These are phyloP conservation scores for Psilocybe sp. DNA, from an alignment of 768 basidiomycete species.

Conservation along the genomic window DNA sequence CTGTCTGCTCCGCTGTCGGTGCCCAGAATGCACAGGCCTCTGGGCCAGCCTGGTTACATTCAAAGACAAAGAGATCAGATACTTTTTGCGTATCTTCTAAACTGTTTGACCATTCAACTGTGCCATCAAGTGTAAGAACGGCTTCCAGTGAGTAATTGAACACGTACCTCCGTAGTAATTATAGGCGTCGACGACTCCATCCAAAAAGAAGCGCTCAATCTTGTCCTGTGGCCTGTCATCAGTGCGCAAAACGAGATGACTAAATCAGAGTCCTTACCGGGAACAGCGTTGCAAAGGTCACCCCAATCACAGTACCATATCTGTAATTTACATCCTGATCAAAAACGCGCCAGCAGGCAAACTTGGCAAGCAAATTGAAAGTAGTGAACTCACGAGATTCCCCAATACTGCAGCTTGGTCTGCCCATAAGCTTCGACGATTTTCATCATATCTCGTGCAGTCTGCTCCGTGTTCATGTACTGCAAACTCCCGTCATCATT, in stretches of 20 bases:
- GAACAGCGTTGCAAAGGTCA: conserved; percentile 30
- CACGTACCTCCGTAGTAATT: conserved; percentile 32
- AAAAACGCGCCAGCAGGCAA: not conserved
- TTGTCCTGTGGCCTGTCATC: conserved; percentile 8
- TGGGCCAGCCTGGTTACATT: conserved; percentile 35
- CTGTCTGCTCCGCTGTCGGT: conserved; percentile 27
- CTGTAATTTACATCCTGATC: conserved; percentile 10
- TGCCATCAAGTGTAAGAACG: no score
- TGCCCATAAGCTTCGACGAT: conserved; percentile 29
- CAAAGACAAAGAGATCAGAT: conserved; percentile 30
- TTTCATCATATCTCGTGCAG: conserved; percentile 33
- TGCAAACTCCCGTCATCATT: conserved; percentile 22
- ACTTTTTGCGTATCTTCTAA: conserved; percentile 33
- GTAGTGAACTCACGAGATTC: conserved; percentile 19
- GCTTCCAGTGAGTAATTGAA: not conserved
- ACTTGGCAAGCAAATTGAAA: no score
- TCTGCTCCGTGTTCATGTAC: conserved; percentile 33
- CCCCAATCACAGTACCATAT: conserved; percentile 22
- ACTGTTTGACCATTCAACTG: conserved; percentile 31
- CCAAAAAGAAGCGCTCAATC: conserved; percentile 30
- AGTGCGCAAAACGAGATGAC: no score
- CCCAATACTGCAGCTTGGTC: conserved; percentile 31
- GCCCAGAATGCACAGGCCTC: conserved; percentile 32
- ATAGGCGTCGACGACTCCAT: conserved; percentile 36
- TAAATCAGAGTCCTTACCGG: conserved; percentile 19